A percentile compares a stretch with the other conserved stretches of the same genome.
These are phyloP conservation scores for Apocynum venetum DNA, from an alignment of 257 asterid species.

Conservation along the genomic window DNA sequence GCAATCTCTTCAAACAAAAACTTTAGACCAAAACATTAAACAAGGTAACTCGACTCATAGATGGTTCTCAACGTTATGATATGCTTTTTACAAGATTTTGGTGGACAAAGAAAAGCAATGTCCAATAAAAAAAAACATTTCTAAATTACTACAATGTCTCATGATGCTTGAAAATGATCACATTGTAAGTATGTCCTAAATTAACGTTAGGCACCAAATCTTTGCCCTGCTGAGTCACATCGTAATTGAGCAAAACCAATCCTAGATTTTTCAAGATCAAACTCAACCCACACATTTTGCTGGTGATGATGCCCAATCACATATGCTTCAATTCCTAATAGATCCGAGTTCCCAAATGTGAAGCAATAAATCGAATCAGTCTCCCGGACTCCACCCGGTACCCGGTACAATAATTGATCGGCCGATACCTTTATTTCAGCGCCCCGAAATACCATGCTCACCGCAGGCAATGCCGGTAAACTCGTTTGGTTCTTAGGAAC, in stretches of 20 bases:
- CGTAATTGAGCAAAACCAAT: conserved; percentile 66
- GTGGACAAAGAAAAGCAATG: background rate
- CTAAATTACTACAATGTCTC: background rate
- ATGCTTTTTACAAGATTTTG: background rate
- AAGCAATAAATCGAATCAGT: conserved; percentile 63
- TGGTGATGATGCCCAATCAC: conserved; percentile 85
- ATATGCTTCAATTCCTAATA: conserved; percentile 57
- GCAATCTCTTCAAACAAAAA: background rate
- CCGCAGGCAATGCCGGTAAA: conserved; percentile 56
- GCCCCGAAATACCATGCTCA: conserved; percentile 61
- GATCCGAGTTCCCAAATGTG: conserved; percentile 80
- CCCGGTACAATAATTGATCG: conserved; percentile 50
- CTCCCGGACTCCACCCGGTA: conserved; percentile 52
- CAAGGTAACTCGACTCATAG: background rate
- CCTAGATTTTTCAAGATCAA: conserved; percentile 61
- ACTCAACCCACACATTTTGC: conserved; percentile 80
- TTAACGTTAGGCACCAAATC: conserved; percentile 38
- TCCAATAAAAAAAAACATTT: background rate
- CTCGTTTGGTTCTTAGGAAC: conserved; percentile 31
- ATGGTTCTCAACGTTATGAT: background rate
- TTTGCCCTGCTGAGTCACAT: conserved; percentile 58
- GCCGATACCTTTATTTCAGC: conserved; percentile 58
- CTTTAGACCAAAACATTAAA: background rate
- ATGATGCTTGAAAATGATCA: background rate
- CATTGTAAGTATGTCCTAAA: background rate